Evolutionary conservation across 1,284 basidiomycete genomes (phyloP).

Genomic region (Irpex sp.): DNA sequence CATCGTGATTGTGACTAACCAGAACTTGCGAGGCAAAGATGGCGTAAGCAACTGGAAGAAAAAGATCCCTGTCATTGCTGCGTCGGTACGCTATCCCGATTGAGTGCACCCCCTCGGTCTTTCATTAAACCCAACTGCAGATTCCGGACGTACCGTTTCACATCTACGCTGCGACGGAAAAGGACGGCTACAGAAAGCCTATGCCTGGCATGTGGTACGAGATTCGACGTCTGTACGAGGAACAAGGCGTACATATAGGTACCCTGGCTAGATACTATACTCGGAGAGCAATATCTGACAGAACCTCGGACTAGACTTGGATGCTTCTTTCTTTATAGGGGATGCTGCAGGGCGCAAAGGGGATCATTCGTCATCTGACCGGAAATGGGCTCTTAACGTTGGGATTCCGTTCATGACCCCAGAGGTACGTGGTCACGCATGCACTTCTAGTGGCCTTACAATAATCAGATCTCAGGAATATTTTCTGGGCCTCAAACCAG

Average conservation of each 20-base stretch:
- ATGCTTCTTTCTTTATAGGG: conserved; percentile 76
- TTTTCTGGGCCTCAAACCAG: conserved; percentile 59
- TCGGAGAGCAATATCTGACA: neutral
- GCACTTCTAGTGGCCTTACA: conserved; percentile 1
- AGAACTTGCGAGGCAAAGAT: conserved; percentile 50
- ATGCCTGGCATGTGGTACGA: conserved; percentile 86
- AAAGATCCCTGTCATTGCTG: conserved; percentile 70
- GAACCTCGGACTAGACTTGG: conserved; percentile 47
- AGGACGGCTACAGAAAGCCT: conserved; percentile 84
- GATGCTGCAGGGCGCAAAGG: conserved; percentile 81
- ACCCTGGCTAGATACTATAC: conserved; percentile 13
- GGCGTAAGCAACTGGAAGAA: conserved; percentile 63
- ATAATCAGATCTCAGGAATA: conserved; percentile 54
- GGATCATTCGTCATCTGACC: conserved; percentile 80
- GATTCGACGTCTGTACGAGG: conserved; percentile 57
- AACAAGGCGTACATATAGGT: conserved; percentile 67
- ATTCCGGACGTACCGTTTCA: conserved; percentile 75
- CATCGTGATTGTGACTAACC: conserved; percentile 80
- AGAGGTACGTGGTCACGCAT: conserved; percentile 35
- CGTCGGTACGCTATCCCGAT: conserved; percentile 46
- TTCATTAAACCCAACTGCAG: conserved; percentile 32
- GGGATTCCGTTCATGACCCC: conserved; percentile 72
- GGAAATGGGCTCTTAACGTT: conserved; percentile 82
- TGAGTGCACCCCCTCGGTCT: conserved; percentile 2
- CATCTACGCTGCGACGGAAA: conserved; percentile 73